Evolutionary conservation across 1,139 yeast genomes (phyloP).

Genomic region (Trichomonascaceae sp.): DNA sequence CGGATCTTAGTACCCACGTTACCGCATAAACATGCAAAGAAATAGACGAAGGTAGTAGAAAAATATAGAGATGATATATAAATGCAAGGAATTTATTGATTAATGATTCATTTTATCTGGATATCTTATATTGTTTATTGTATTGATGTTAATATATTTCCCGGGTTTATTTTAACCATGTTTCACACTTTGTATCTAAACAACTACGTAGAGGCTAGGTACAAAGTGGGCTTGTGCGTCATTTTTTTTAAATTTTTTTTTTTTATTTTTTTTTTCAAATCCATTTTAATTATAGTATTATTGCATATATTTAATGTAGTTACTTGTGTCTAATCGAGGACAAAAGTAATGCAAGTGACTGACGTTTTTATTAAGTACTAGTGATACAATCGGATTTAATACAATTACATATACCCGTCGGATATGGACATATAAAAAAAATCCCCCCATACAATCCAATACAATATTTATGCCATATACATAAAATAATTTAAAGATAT

Average conservation of each 20-base stretch:
- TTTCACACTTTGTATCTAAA: background rate
- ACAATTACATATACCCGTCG: background rate
- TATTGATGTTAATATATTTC: background rate
- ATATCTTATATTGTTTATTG: background rate
- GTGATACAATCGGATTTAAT: background rate
- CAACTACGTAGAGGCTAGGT: background rate
- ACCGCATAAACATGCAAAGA: background rate
- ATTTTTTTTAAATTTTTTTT: no score
- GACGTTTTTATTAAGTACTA: background rate
- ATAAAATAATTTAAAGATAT: no score
- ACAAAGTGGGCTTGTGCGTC: background rate
- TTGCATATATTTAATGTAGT: background rate
- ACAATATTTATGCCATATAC: background rate
- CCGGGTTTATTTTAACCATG: background rate
- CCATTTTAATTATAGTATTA: background rate
- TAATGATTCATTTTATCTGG: background rate
- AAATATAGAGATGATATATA: background rate
- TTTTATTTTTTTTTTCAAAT: background rate
- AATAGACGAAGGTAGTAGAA: background rate
- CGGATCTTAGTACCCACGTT: background rate
- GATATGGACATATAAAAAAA: background rate
- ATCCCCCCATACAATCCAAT: background rate
- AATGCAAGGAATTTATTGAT: background rate
- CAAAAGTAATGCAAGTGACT: background rate
- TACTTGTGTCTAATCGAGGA: background rate